These are phyloP conservation scores for Ophiocordyceps polyrhachis-furcata DNA, from an alignment of 2,329 filamentous ascomycete genomes.

Conservation along the genomic window DNA sequence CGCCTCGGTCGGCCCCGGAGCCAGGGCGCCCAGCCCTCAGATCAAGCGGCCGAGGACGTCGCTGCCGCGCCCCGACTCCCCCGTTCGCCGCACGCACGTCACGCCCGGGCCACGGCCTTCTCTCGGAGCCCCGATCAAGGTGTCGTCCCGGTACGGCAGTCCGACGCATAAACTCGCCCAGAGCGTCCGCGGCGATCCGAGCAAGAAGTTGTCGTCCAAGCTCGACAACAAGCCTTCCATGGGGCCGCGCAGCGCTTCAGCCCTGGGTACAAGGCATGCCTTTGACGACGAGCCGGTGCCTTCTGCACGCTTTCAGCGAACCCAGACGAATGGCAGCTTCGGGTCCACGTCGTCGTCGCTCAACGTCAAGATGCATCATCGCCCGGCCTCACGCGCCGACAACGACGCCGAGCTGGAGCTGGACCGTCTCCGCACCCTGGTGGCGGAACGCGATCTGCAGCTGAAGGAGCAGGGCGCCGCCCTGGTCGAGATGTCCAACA, in stretches of 20 bases:
- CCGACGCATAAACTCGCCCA: slow-evolving; percentile 41
- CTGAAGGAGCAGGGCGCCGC: slow-evolving; percentile 74
- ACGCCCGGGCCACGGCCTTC: slow-evolving; percentile 40
- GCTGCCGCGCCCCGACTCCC: slow-evolving; percentile 75
- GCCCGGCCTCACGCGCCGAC: slow-evolving; percentile 25
- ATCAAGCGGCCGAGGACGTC: slow-evolving; percentile 58
- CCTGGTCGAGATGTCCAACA: slow-evolving; percentile 77
- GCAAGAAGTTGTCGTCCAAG: slow-evolving; percentile 27
- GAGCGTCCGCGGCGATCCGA: slow-evolving; percentile 45
- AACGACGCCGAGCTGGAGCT: slow-evolving; percentile 47
- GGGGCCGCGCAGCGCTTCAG: slow-evolving; percentile 39
- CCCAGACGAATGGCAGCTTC: slow-evolving; percentile 32
- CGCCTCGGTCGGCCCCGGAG: slow-evolving; percentile 62
- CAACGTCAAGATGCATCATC: slow-evolving; percentile 27
- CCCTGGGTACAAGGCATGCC: slow-evolving; percentile 30
- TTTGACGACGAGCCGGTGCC: slow-evolving; percentile 41
- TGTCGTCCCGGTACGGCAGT: slow-evolving; percentile 16
- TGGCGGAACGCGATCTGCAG: slow-evolving; percentile 72
- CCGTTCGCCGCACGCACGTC: slow-evolving; percentile 49
- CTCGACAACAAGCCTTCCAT: slow-evolving; percentile 31
- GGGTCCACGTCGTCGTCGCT: slow-evolving; percentile 38
- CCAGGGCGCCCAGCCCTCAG: slow-evolving; percentile 48
- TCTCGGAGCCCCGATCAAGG: slow-evolving; percentile 24
- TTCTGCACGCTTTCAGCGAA: slow-evolving; percentile 25
- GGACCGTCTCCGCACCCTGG: slow-evolving; percentile 49